Percentiles rank a stretch among this genome's conserved stretches.
Conservation (phyloP, 1,284 basidiomycete species). For the Puccinia novopanici region DNA sequence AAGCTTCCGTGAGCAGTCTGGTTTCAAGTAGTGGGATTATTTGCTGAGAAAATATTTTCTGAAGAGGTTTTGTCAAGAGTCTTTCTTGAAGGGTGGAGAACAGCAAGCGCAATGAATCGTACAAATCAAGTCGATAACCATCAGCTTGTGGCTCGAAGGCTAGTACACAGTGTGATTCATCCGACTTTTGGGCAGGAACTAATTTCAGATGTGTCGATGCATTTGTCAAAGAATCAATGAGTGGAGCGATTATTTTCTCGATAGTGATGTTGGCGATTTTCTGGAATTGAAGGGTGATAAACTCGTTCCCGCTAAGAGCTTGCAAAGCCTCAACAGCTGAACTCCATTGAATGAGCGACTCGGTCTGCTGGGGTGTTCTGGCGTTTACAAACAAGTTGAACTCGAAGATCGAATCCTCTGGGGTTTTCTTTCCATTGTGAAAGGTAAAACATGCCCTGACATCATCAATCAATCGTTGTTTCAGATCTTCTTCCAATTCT, state of each 20-base stretch:
- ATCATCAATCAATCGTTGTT: slow-evolving; percentile 46
- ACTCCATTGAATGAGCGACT: slow-evolving; percentile 26
- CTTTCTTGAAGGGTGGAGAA: slow-evolving; percentile 32
- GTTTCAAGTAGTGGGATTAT: slow-evolving; percentile 17
- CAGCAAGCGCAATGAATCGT: slow-evolving; percentile 37
- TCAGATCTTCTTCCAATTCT: slow-evolving; percentile 49
- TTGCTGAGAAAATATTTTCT: slow-evolving; percentile 28
- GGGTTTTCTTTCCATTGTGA: neutral
- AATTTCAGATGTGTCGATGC: neutral
- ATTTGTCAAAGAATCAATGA: neutral
- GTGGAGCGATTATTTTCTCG: slow-evolving; percentile 22
- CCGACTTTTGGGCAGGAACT: neutral
- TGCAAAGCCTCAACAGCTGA: slow-evolving; percentile 32
- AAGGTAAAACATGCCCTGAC: slow-evolving; percentile 26
- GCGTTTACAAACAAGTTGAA: slow-evolving; percentile 20
- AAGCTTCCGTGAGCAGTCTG: slow-evolving; percentile 6
- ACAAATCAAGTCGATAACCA: slow-evolving; percentile 11
- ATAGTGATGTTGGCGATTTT: slow-evolving; percentile 33
- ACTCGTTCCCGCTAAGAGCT: slow-evolving; percentile 17
- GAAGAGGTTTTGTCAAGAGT: slow-evolving; percentile 30
- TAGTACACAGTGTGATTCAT: slow-evolving; percentile 4
- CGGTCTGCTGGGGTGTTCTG: slow-evolving; percentile 1
- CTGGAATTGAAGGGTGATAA: slow-evolving; percentile 16
- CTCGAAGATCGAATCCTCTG: neutral
- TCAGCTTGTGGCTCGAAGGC: slow-evolving; percentile 6